phyloP scores from a whole-genome alignment of 805 yeast species.

The Saturnispora besseyi region DNA sequence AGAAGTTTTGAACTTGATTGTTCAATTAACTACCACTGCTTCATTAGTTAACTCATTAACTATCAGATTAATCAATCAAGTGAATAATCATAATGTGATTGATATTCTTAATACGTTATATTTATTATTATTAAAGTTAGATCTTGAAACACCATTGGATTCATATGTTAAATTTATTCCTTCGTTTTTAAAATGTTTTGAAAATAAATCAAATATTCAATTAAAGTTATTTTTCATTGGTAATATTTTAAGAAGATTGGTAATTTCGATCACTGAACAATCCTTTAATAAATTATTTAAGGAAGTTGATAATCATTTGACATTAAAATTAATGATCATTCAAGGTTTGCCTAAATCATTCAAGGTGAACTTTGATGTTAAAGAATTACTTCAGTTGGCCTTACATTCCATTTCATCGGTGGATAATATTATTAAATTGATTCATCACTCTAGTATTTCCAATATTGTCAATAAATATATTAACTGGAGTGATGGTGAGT shows the following conservation, averaged over 20 bases:
- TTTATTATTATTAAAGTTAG: not conserved
- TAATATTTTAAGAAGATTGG: constrained; percentile 3
- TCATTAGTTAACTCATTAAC: constrained; percentile 9
- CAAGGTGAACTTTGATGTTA: not conserved
- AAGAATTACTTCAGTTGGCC: not conserved
- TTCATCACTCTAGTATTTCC: constrained; percentile 8
- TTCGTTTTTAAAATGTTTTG: not conserved
- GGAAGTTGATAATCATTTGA: not conserved
- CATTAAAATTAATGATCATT: not conserved
- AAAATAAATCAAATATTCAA: not conserved
- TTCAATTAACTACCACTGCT: constrained; percentile 3
- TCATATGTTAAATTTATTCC: constrained; percentile 3
- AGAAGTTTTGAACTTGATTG: not conserved
- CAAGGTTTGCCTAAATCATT: not conserved
- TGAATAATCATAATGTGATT: not conserved
- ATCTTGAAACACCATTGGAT: constrained; percentile 2
- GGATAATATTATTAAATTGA: not conserved
- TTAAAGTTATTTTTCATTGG: constrained; percentile 3
- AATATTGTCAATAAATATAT: constrained; percentile 12
- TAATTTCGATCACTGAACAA: not conserved
- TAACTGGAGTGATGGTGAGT: not conserved
- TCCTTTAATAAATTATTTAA: not conserved
- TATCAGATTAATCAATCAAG: constrained; percentile 9
- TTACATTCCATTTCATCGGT: not conserved
- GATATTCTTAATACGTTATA: constrained; percentile 3